Base-by-base conservation (phyloP, 202 grass and related monocot species). In the Dendrocalamus latiflorus region DNA sequence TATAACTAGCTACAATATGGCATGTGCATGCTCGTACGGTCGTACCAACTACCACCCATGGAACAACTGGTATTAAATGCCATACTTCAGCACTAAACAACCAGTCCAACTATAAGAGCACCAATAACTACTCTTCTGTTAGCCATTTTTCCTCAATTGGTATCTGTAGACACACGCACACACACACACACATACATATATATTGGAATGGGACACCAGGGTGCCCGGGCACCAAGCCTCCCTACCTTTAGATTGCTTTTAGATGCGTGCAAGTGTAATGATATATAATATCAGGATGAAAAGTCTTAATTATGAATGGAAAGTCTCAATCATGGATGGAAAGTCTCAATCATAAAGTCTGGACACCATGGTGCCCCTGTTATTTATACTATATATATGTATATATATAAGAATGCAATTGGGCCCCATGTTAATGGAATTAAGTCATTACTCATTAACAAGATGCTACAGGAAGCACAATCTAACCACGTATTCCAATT, bases 81-180 rank as follows among this genome's bases (percentile, higher is more conserved):
- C 30, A 44, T 74, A 33, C n/a, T 86, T 86, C 22, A 37, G 9
- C 49, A 82, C 21, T 53, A 54, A 88, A 66, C 15, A 88, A 54
- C 55, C 64, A 69, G 20, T 36, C 12, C 20, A 75, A 63, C 63
- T 70, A 80, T 21, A 70, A 85, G 56, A 76, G 28, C 26, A 28
- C 25, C 63, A 78, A 76, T 64, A 63, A 76, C 21, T 63, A 45
- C 42, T 75, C 61, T 51, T 67, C 55, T 61, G 24, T 17, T 43
- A 70, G 14, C 18, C 57, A 8, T 16, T 75, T 80, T 57, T 55
- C 20, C 62, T 48, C 26, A 0, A 21, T 63, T 47, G 8, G 10
- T 71, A 76, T 65, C 67, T 61, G 39, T 14, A 68, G 8, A 49
- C 15, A 83, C n/a, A n/a, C n/a, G n/a, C n/a, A n/a, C n/a, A n/a